Evolutionary conservation across 768 basidiomycete genomes (phyloP), one percentile per base, ranked within the genome.

Genomic region (Cystoderma amianthinum): DNA sequence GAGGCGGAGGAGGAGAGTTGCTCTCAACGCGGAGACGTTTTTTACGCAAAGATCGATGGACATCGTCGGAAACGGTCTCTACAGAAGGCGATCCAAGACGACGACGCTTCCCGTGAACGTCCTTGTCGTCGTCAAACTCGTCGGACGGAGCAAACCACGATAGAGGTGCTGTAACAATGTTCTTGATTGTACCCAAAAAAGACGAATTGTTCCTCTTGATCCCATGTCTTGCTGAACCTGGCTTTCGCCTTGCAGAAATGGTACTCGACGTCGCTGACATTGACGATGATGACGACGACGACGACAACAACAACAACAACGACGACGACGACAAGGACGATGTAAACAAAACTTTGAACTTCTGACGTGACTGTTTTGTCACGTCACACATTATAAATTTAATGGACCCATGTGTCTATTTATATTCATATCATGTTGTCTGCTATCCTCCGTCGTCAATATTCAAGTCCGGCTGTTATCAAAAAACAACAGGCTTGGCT

Each of bases 91-190:
- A 58, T 38, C 55, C 59, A 32, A 67, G 50, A 21, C 78, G 65
- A 51, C 78, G 67, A 47, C 80, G 74, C 56, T 82, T 81, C 47
- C 76, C 76, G 30, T 61, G 67, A 44, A 64, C 54, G 53, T 72
- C 71, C 48, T 65, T 68, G 34, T 68, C 62, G 45, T 67, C 67
- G 47, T 71, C 69, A 42, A 62, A 64, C 48, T 74, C 73, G 54
- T 74, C 74, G 46, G 68, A 66, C 45, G 65, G 57, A 48, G 66
- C 59, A 48, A 73, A 69, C 61, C 82, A 78, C 62, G 73, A 67
- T 48, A 83, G 65, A 34, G 81, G 78, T 15, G 78, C 76, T 22
- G 79, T 73, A 46, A 84, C 80, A 55, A 82, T 63, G 62, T 68
- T 76, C 68, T 74, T 82, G 60, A 84, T 71, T 36, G 78, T 58